Evolutionary conservation across 2,329 filamentous ascomycete genomes (phyloP).

Genomic region (Madurella fahalii): DNA sequence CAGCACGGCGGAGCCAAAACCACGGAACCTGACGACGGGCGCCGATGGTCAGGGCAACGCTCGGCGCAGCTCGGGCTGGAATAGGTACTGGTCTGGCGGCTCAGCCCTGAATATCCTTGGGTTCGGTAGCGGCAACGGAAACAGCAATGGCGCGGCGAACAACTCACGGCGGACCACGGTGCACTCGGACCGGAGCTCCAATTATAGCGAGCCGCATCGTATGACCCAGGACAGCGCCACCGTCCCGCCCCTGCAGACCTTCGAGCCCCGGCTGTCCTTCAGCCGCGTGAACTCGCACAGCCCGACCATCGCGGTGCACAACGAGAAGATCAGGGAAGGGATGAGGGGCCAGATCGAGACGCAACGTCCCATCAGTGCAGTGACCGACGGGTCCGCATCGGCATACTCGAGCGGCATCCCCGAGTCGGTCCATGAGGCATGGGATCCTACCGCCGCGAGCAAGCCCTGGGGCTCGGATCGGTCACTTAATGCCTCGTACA

Average conservation of each 20-base stretch:
- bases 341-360: slow-evolving; percentile 58
- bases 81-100: slow-evolving; percentile 71
- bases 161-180: slow-evolving; percentile 46
- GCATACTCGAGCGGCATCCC: slow-evolving; percentile 63
- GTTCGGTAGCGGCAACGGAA: slow-evolving; percentile 44
- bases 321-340: slow-evolving; percentile 50
- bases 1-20: slow-evolving; percentile 29
- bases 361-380: slow-evolving; percentile 45
- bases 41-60: slow-evolving; percentile 39
- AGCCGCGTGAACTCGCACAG: slow-evolving; percentile 65
- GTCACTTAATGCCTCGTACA: slow-evolving; percentile 50
- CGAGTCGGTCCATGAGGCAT: slow-evolving; percentile 56
- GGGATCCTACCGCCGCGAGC: slow-evolving; percentile 45
- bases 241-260: slow-evolving; percentile 63
- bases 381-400: slow-evolving; percentile 40
- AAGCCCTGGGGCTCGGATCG: slow-evolving; percentile 49
- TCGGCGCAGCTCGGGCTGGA: slow-evolving; percentile 69
- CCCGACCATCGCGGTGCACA: slow-evolving; percentile 62
- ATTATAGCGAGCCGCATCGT: slow-evolving; percentile 45
- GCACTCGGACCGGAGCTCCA: slow-evolving; percentile 53
- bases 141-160: slow-evolving; percentile 19
- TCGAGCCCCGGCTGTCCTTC: slow-evolving; percentile 58
- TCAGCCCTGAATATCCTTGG: slow-evolving; percentile 64
- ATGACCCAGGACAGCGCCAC: slow-evolving; percentile 64
- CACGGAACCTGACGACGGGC: slow-evolving; percentile 34